phyloP scores from a whole-genome alignment of 768 basidiomycete genomes.

The Russula foetens region DNA sequence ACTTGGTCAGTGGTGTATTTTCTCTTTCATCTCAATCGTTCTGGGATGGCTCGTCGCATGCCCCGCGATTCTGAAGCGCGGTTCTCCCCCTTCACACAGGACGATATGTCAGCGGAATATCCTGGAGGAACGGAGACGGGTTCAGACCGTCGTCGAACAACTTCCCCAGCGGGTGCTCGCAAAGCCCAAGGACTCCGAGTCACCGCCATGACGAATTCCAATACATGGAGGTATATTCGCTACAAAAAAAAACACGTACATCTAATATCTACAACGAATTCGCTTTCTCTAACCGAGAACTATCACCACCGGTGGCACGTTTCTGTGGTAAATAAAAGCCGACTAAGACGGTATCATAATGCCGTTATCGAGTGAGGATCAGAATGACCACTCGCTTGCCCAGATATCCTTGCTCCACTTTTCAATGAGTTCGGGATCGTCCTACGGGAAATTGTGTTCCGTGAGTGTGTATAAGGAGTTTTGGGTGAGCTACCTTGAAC shows the following conservation, averaged over 20 bases:
- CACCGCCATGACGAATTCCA: neutral
- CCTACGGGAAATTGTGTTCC: conserved; percentile 28
- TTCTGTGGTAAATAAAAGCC: neutral
- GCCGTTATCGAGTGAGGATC: neutral
- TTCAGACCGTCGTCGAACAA: conserved; percentile 50
- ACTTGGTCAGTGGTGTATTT: conserved; percentile 50
- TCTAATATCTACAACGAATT: neutral
- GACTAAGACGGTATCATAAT: neutral
- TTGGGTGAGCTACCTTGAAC: conserved; percentile 45
- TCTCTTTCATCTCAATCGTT: too few species aligned
- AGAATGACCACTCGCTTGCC: conserved; percentile 35
- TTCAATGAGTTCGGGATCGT: conserved; percentile 64
- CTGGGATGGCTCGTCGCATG: neutral
- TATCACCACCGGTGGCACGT: neutral
- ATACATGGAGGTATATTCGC: conserved; percentile 10
- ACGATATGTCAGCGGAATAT: conserved; percentile 54
- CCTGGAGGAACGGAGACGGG: conserved; percentile 43
- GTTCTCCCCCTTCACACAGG: conserved; percentile 33
- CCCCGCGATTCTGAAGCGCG: neutral
- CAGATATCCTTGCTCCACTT: conserved; percentile 67
- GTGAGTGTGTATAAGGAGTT: conserved; percentile 1
- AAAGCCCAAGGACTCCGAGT: conserved; percentile 31
- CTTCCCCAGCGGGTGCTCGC: conserved; percentile 46
- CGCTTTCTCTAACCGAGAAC: neutral
- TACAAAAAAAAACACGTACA: conserved; percentile 1